phyloP scores from a whole-genome alignment of 176 grass and related monocot species.

The Areca catechu region DNA sequence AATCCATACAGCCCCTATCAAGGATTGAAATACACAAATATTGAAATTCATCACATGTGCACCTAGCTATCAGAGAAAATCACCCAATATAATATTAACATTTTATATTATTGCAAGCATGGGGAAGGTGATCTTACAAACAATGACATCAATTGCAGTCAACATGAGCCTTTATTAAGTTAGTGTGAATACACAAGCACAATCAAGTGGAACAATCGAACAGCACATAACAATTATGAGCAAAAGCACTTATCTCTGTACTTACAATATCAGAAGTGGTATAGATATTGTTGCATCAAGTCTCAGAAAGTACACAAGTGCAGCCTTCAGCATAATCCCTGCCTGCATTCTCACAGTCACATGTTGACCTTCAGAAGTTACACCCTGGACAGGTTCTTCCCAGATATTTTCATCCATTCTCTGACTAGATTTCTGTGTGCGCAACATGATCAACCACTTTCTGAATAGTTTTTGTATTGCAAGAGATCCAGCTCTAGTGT shows the following conservation, averaged over 20 bases:
- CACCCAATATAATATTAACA: too few relatives aligned
- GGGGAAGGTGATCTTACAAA: too few relatives aligned
- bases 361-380: conserved; percentile 8
- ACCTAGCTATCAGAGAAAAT: too few relatives aligned
- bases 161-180: too few relatives aligned
- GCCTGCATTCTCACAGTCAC: conserved; percentile 3
- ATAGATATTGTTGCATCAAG: conserved; percentile 22
- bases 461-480: conserved; percentile 19
- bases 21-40: too few relatives aligned
- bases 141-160: too few relatives aligned
- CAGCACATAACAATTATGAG: too few relatives aligned
- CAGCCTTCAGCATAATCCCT: conserved; percentile 13
- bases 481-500: conserved; percentile 11
- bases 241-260: neutral
- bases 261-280: conserved; percentile 23
- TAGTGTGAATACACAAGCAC: too few relatives aligned
- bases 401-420: conserved; percentile 11
- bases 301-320: conserved; percentile 10
- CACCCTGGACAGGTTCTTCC: neutral
- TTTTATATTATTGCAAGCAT: too few relatives aligned
- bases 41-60: too few relatives aligned
- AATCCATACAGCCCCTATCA: too few relatives aligned
- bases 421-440: conserved; percentile 10
- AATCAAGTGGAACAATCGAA: neutral
- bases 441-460: conserved; percentile 22